Percentiles rank a stretch among this genome's conserved stretches.
Evolutionary conservation across 495 filamentous ascomycete genomes (phyloP).

Genomic region (Aspergillus kassunensis): DNA sequence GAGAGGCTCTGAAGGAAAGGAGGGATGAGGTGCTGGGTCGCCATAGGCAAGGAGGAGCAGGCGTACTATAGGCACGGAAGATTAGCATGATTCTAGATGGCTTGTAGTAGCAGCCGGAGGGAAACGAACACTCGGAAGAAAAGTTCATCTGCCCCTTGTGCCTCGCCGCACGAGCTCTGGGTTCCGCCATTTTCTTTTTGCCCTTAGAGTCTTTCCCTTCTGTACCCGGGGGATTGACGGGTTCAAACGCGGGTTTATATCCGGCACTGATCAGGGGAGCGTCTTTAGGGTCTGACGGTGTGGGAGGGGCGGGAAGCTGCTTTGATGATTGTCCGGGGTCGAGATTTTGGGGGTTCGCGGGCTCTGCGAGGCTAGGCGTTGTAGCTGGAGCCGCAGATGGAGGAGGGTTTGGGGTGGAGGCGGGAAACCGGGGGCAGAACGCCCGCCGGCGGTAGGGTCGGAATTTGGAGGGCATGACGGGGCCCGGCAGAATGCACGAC

Average conservation of each 20-base stretch:
- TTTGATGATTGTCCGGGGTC: not conserved
- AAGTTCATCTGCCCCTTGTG: slow-evolving; percentile 92
- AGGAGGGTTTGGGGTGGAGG: not conserved
- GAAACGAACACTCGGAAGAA: slow-evolving; percentile 65
- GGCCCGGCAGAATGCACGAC: slow-evolving; percentile 16
- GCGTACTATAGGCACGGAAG: slow-evolving; percentile 49
- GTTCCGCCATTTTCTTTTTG: slow-evolving; percentile 52
- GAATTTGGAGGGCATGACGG: slow-evolving; percentile 12
- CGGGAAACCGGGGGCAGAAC: not conserved
- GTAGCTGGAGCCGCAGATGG: not conserved
- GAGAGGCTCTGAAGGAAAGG: slow-evolving; percentile 55
- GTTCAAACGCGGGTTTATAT: slow-evolving; percentile 25
- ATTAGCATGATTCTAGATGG: not conserved
- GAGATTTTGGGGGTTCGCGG: not conserved
- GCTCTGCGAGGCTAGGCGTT: too few species aligned
- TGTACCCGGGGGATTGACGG: not conserved
- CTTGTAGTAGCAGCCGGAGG: not conserved
- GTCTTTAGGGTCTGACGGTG: slow-evolving; percentile 21
- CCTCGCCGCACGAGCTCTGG: slow-evolving; percentile 70
- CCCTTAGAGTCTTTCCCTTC: not conserved
- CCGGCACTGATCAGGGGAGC: slow-evolving; percentile 24
- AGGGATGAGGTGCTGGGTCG: slow-evolving; percentile 52
- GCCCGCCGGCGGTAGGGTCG: slow-evolving; percentile 13
- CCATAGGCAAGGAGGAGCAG: slow-evolving; percentile 84
- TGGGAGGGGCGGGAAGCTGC: slow-evolving; percentile 17